Base-by-base conservation (phyloP, 441 rosid genomes). In the Eutrema salsugineum region DNA sequence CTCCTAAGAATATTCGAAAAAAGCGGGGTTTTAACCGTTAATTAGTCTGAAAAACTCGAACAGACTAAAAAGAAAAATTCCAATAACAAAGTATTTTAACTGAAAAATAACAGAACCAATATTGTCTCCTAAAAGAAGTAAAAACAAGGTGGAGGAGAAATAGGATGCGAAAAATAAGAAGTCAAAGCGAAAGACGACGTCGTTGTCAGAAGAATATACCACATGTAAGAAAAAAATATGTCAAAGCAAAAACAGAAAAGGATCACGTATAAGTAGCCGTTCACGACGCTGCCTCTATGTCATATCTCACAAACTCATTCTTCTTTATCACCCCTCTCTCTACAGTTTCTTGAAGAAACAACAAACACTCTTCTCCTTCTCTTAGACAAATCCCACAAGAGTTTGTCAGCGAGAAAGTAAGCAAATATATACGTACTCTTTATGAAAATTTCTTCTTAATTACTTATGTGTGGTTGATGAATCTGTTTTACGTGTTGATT, bases 191-290 rank as follows among this genome's bases (percentile, higher is more conserved):
- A 27, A 16, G 12, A 58, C 78, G 62, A 61, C 36, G 68, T 66
- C 77, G 77, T 58, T 57, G 72, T 65, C 62, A 33, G 22, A 20
- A 51, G 78, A 75, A 75, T 75, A 75, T 60, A 39, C 78, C 69
- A 75, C 56, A 40, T 17, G 8, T 7, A 27, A 8, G 11, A 33
- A 54, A 67, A 68, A 69, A 75, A 75, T 67, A 67, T 67, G 68
- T 74, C 78, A 74, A 67, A 42, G 22, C 46, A 57, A 73, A 56
- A 73, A 65, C 66, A 65, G 66, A 57, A 65, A 64, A 28, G 14
- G 40, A 44, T 68, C 35, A 67, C 16, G 40, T 66, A 66, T 66
- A 68, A 33, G 17, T 75, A 75, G 58, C 69, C 64, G 16, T 53
- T 54, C 46, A 27, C 57, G 39, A 62, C 12, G 65, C 32, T 61